Evolutionary conservation across 2,329 filamentous ascomycete genomes (phyloP).

Genomic region (Colletotrichum sp.): DNA sequence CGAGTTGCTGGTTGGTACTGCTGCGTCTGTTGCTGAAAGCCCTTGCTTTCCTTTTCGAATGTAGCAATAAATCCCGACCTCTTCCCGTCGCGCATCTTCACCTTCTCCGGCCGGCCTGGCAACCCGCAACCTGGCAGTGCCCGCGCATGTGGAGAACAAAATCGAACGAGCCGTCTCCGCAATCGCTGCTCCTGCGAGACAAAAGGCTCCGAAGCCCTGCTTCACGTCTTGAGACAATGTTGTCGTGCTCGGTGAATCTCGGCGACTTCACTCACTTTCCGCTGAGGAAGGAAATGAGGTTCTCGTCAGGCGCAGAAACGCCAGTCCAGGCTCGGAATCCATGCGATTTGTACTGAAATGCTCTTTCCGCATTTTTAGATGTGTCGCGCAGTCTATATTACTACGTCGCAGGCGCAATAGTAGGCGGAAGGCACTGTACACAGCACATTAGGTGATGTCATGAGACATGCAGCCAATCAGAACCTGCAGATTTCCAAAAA

Average conservation of each 20-base stretch:
- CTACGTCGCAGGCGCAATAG: background rate
- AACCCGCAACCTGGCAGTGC: background rate
- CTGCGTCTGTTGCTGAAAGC: background rate
- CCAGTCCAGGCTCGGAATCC: background rate
- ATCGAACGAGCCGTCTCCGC: background rate
- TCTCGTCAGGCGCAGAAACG: background rate
- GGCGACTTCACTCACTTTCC: background rate
- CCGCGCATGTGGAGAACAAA: background rate
- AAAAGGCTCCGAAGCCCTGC: background rate
- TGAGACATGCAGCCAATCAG: background rate
- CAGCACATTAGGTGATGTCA: conserved; percentile 9
- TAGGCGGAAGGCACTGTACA: background rate
- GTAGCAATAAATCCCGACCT: conserved; percentile 15
- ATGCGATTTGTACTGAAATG: background rate
- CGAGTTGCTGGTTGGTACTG: background rate
- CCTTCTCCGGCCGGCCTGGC: background rate
- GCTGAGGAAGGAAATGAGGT: background rate
- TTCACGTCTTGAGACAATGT: background rate
- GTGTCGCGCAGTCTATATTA: background rate
- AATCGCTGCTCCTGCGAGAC: background rate
- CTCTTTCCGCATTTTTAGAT: background rate
- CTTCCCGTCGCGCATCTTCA: background rate
- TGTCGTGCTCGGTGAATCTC: background rate
- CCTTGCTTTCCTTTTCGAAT: background rate
- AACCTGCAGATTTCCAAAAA: background rate